Base-by-base conservation (phyloP, 2,329 filamentous ascomycete species). In the Aspergillus chevalieri region DNA sequence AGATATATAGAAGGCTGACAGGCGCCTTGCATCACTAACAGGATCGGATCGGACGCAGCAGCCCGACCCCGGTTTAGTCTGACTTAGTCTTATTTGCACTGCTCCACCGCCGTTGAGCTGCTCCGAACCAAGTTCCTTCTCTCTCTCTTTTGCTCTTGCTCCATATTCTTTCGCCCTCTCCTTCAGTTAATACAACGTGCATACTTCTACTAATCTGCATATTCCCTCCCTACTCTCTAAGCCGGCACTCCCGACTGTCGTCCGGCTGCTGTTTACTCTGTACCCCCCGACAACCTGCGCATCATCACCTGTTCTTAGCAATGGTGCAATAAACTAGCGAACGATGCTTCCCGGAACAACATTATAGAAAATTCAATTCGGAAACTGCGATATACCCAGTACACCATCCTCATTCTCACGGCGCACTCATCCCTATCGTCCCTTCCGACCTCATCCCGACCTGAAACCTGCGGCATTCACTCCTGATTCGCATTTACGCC, bases 281-380 rank as follows among this genome's bases (percentile, higher is more conserved):
- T 19, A 9, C 42, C 12, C 17, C 50, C 47, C 52, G 41, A 51
- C 42, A 50, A 45, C 26, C 48, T 44, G 48, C 50, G 36, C 55
- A 50, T 47, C 43, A 50, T 34, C 53, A 47, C 52, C 34, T 50
- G 47, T 49, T 52, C 49, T 49, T 60, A 61, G 46, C 34, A 30
- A 67, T 67, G 64, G 56, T 53, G 50, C 54, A 57, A 60, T 67
- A 57, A 66, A 55, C 54, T 55, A 60, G 19, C 17, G 17, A 41
- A 41, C 38, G 17, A 41, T 61, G 55, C 56, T 49, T 43, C 54
- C 53, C 48, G 58, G 49, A 44, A 59, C 52, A 52, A 58, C 60
- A 55, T 55, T 54, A 50, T 56, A 61, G 52, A 54, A 49, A 47
- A 50, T 55, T 54, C 49, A 49, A 57, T 50, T 47, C 44, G 49